Percentiles rank a stretch among this genome's conserved stretches.
Evolutionary conservation across 129 eudicot genomes (phyloP).

Genomic region (Chrysanthemum seticuspe): DNA sequence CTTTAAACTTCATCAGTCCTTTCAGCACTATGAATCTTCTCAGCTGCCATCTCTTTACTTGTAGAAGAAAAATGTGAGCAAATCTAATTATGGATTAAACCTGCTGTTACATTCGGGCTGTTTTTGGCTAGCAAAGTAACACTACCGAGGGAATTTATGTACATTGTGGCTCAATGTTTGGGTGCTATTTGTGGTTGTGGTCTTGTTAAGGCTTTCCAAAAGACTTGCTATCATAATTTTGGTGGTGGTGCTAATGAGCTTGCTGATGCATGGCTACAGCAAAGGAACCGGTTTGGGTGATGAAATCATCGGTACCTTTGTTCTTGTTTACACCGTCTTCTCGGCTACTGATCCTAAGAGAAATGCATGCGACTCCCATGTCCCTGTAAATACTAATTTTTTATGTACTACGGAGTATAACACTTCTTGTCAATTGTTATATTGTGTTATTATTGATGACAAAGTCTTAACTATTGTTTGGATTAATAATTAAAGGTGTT

Average conservation of each 20-base stretch:
- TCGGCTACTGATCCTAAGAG: slow-evolving; percentile 74
- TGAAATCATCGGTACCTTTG: slow-evolving; percentile 66
- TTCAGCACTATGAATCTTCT: too few species aligned
- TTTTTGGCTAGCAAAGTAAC: too few species aligned
- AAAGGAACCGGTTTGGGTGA: slow-evolving; percentile 50
- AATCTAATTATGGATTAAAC: too few species aligned
- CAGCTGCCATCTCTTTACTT: too few species aligned
- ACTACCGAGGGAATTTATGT: background rate
- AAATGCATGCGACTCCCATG: slow-evolving; percentile 71
- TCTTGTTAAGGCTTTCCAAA: background rate
- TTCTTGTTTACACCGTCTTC: slow-evolving; percentile 65
- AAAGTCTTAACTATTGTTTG: too few species aligned
- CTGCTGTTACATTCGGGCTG: too few species aligned
- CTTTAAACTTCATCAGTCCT: too few species aligned
- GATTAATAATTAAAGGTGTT: too few species aligned
- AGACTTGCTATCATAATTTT: background rate
- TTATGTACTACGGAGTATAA: too few species aligned
- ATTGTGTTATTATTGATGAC: too few species aligned
- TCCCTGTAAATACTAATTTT: slow-evolving; percentile 45
- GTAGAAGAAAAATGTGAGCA: too few species aligned
- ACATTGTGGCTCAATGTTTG: background rate
- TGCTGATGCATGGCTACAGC: background rate
- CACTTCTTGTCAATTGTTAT: too few species aligned
- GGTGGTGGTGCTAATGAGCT: background rate
- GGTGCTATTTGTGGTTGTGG: slow-evolving; percentile 1